phyloP scores from a whole-genome alignment of 495 filamentous ascomycete genomes.

The Aspergillus kassunensis region DNA sequence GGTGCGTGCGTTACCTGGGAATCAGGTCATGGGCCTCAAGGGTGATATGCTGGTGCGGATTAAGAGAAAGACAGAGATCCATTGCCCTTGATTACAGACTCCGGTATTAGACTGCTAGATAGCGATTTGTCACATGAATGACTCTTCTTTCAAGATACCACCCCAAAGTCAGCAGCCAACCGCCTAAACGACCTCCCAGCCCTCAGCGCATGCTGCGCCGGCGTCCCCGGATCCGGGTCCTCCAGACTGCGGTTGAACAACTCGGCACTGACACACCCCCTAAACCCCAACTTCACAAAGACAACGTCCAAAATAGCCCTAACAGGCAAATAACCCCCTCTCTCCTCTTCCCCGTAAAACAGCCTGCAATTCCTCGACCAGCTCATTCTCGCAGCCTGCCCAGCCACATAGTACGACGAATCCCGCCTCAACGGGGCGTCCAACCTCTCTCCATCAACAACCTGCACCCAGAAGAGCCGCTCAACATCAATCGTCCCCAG shows the following conservation, averaged over 20 bases:
- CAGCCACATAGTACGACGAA: slow-evolving; percentile 59
- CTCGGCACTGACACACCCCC: slow-evolving; percentile 69
- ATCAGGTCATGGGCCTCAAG: too few relatives aligned
- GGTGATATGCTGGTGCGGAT: too few relatives aligned
- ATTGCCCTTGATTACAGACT: too few relatives aligned
- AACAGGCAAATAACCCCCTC: slow-evolving; percentile 62
- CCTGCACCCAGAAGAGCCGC: slow-evolving; percentile 50
- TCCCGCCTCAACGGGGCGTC: slow-evolving; percentile 48
- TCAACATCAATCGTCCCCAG: slow-evolving; percentile 48
- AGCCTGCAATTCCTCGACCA: slow-evolving; percentile 72
- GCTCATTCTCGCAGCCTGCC: slow-evolving; percentile 64
- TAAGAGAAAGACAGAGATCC: too few relatives aligned
- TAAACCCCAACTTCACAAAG: slow-evolving; percentile 55
- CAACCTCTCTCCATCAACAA: slow-evolving; percentile 65
- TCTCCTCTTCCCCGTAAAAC: slow-evolving; percentile 62
- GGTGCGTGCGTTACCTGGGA: too few relatives aligned
- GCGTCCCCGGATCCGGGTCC: slow-evolving; percentile 45
- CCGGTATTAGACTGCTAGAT: too few relatives aligned
- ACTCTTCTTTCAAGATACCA: too few relatives aligned
- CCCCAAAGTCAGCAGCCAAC: too few relatives aligned
- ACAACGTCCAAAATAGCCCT: slow-evolving; percentile 41
- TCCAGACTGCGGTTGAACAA: too few relatives aligned
- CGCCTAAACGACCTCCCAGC: too few relatives aligned
- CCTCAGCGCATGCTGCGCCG: too few relatives aligned
- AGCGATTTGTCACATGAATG: too few relatives aligned